Base-by-base conservation (phyloP, 225 moss, liverwort and hornwort species). In the Lunularia cruciata region DNA sequence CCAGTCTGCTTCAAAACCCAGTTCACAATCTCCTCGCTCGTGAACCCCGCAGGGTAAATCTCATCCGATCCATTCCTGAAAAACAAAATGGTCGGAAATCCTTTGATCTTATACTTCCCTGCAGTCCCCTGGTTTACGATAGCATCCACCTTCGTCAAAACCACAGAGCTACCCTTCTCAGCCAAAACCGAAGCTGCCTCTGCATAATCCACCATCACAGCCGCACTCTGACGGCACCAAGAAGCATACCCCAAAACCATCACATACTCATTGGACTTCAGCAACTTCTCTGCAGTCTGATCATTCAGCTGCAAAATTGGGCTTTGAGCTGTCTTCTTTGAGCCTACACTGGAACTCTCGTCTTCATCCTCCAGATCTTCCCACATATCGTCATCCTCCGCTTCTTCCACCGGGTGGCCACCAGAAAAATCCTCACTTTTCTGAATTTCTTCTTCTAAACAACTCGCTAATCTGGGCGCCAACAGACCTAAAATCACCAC, bases 161-260 rank as follows among this genome's bases (percentile, higher is more conserved):
- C 70, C 4, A 72, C 81, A 7, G 74, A 38, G 54, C 84, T 93
- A 11, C 83, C 84, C 40, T 73, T 80, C n/a, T 75, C 53, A 25
- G 77, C 70, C 47, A 92, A 39, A 35, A 72, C 49, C 1, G 75
- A 68, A 1, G 88, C 83, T 20, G 87, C 90, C 27, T 78, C 73
- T 8, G 98, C 91, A 70, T 87, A 93, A 64, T 89, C 79, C 20
- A 89, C 85, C 63, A 93, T 86, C 3, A 89, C 75, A 34, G 65
- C 72, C 53, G 91, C 87, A 74, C 98, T 93, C 70, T 83, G 91
- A 23, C 84, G 84, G 70, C 93, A 93, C 98, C 98, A 98, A 22
- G 98, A 84, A 9, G 98, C 98, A 47, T 85, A 98, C 25, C 90
- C 93, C 70, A 93, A 16, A 73, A 98, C 18, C 58, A 98, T 73